Evolutionary conservation across 257 asterid genomes (phyloP), one percentile per base, ranked within the genome.

Genomic region (Solanum paucissectum): DNA sequence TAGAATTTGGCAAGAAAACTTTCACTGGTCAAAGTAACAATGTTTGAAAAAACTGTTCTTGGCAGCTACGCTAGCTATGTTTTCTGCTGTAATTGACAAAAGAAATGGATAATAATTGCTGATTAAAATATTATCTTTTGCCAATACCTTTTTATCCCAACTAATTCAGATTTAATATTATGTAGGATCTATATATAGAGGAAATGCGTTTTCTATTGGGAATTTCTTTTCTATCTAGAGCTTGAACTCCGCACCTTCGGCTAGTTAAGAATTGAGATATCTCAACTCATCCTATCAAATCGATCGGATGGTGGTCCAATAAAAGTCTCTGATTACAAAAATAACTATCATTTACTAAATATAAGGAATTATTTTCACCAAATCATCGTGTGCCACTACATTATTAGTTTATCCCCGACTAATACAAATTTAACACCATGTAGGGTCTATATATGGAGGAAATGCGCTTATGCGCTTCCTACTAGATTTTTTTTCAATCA

Each of bases 31-130:
- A 86, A 86, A 86, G 25, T 9, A 71, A 72, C 44, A 40, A 81
- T 25, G 46, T 71, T 71, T 12, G 32, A 25, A 49, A 36, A 62
- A 33, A 12, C 36, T 42, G 58, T 60, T 87, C 52, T 74, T 62
- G 32, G 60, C 55, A 71, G 23, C 62, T 68, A 87, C 42, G 81
- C 44, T 49, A 79, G 76, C 83, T 25, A 62, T 37, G 44, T 64
- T 85, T 38, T 33, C 20, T 64, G 34, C 44, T 87, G 58, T 87
- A 66, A 58, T 85, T 58, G 82, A 87, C 58, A 71, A 76, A 87
- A 11, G 87, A 79, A 87, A 87, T 29, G 37, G 49, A 66, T 66
- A 68, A 25, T 77, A 25, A 25, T 40, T 38, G 83, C 9, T 4
- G 23, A 37, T 73, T 16, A 5, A 64, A 64, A 25, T 2, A n/a